Base-by-base conservation (phyloP, 2,329 filamentous ascomycete genomes). In the Diplodia seriata region DNA sequence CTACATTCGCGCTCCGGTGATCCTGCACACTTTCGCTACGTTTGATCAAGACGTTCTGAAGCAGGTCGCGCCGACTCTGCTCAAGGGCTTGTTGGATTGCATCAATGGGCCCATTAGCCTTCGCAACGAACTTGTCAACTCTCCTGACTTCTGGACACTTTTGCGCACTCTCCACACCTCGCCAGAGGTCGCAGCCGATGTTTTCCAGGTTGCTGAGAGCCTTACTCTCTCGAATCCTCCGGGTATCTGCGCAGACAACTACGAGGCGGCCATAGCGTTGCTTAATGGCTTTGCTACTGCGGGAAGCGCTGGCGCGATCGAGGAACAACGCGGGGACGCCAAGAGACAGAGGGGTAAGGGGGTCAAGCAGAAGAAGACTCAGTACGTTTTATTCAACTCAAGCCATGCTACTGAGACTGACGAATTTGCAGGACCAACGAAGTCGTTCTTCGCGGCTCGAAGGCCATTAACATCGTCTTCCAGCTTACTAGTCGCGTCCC, bases 81-180 rank as follows among this genome's bases (percentile, higher is more conserved):
- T 97, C 20, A 90, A 91, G 73, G 94, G 94, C 0, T 82, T 99
- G 31, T 87, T 89, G 54, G 84, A 89, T 54, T 97, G 94, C 74
- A 91, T 97, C 71, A 89, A 90, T 63, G 88, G 91, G 69, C 88
- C 92, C 0, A 89, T 89, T 31, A 88, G 91, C 14, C 82, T 99
- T 33, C 89, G 92, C 68, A 97, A 92, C 72, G 94, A 98, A 80
- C 91, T 98, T 72, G 96, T 97, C 80, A 94, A 92, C 15, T 98
- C 94, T 20, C 95, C 95, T 0, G 95, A 99, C 76, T 98, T 99
- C 78, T 99, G 95, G 95, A 90, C 91, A 5, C 91, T 97, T 15
- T 83, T 99, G 64, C 90, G 93, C 70, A 87, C 89, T 38, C 82
- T 99, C 20, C 89, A 92, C 56, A 83, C 85, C 29, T 86, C 90